Evolutionary conservation across 2,329 filamentous ascomycete genomes (phyloP).

Genomic region (Colletotrichum karsti): DNA sequence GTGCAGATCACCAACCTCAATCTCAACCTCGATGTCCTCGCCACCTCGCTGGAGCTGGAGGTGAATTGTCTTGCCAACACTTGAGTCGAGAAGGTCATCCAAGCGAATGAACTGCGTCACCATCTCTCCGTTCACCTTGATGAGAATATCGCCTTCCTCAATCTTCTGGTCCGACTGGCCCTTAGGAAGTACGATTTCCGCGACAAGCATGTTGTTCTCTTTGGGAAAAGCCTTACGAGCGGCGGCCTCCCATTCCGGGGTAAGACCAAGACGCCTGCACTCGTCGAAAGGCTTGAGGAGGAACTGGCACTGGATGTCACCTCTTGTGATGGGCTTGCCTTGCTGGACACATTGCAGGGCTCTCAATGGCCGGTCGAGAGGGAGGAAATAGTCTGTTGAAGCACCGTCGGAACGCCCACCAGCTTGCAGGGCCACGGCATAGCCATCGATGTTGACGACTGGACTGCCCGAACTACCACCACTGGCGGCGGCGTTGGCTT

Average conservation of each 20-base stretch:
- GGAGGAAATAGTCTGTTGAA: conserved; percentile 97
- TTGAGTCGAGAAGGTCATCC: conserved; percentile 91
- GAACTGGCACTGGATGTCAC: conserved; percentile 98
- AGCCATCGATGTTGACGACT: conserved; percentile 94
- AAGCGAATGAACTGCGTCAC: conserved; percentile 92
- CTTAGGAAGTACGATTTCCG: conserved; percentile 91
- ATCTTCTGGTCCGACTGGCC: conserved; percentile 89
- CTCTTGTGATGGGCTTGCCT: conserved; percentile 79
- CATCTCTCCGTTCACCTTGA: conserved; percentile 93
- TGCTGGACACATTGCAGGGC: conserved; percentile 87
- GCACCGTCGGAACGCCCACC: conserved; percentile 94
- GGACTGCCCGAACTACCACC: conserved; percentile 98
- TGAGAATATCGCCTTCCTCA: conserved; percentile 91
- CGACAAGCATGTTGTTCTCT: conserved; percentile 96
- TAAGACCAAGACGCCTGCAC: conserved; percentile 87
- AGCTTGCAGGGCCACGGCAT: conserved; percentile 91
- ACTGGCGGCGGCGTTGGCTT: conserved; percentile 95
- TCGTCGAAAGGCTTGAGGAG: conserved; percentile 97
- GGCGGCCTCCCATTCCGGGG: conserved; percentile 84
- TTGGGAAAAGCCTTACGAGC: conserved; percentile 86
- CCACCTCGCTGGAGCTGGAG: conserved; percentile 90
- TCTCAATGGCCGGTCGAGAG: conserved; percentile 87
- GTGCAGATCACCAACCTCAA: conserved; percentile 89
- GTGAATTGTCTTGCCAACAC: conserved; percentile 79
- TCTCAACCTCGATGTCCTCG: conserved; percentile 83